Conservation (phyloP, 441 rosid species). For the Iberis amara region DNA sequence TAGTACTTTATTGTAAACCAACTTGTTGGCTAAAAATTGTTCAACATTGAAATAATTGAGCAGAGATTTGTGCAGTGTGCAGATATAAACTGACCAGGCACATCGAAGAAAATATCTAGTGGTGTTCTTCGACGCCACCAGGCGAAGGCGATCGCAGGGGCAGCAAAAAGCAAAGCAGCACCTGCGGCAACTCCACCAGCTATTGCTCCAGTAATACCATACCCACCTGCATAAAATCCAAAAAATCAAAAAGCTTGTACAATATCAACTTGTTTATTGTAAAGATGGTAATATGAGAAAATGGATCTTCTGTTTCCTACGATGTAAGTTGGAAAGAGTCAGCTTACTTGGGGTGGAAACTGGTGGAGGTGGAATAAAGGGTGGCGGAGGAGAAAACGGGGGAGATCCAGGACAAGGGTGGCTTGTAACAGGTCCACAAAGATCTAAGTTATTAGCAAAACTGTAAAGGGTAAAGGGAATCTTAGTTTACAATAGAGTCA, state of each 20-base stretch:
- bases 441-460: conserved; percentile 82
- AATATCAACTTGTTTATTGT: background rate
- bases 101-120: conserved; percentile 76
- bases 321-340: background rate
- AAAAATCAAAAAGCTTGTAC: conserved; percentile 1
- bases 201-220: conserved; percentile 68
- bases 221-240: conserved; percentile 53
- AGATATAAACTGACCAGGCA: conserved; percentile 66
- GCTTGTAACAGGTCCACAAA: conserved; percentile 89
- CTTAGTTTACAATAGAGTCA: too few species aligned
- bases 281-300: conserved; percentile 4
- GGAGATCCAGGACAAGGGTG: conserved; percentile 95
- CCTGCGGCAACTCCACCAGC: conserved; percentile 96
- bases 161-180: conserved; percentile 80
- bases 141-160: conserved; percentile 86
- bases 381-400: conserved; percentile 95
- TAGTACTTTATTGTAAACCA: too few species aligned
- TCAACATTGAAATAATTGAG: background rate
- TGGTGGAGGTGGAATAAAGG: conserved; percentile 72
- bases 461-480: too few species aligned
- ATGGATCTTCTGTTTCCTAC: background rate
- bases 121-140: conserved; percentile 84
- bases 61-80: too few species aligned
- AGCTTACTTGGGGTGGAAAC: conserved; percentile 56
- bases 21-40: conserved; percentile 4